A percentile compares a stretch with the other conserved stretches of the same genome.
Conservation (phyloP, 2,329 filamentous ascomycete genomes). For the Penicillium sp. region DNA sequence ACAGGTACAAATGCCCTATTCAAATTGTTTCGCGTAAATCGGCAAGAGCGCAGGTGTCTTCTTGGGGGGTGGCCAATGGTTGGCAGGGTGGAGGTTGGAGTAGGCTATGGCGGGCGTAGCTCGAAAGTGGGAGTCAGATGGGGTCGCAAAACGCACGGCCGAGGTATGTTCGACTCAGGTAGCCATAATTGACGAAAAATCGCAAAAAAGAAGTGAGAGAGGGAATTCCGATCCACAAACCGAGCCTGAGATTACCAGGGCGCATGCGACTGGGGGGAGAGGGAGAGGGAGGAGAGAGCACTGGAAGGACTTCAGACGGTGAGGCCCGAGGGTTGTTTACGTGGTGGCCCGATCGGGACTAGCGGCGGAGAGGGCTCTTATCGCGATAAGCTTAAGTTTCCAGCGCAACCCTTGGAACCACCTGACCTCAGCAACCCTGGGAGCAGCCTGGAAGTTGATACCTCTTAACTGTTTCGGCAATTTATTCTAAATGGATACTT, state of each 20-base stretch:
- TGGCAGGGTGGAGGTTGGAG: conserved; percentile 3
- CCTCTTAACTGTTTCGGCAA: too few relatives aligned
- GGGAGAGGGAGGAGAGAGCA: conserved; percentile 16
- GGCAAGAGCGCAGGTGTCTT: neutral
- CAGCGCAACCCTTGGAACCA: conserved; percentile 16
- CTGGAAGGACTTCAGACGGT: conserved; percentile 33
- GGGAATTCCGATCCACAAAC: neutral
- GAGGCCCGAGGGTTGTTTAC: conserved; percentile 48
- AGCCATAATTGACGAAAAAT: conserved; percentile 15
- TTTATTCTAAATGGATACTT: too few relatives aligned
- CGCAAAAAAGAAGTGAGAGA: conserved; percentile 5
- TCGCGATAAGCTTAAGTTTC: conserved; percentile 47
- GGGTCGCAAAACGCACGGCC: conserved; percentile 19
- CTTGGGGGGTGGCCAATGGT: neutral
- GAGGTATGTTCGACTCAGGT: conserved; percentile 14
- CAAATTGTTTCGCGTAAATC: neutral
- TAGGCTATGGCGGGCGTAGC: conserved; percentile 6
- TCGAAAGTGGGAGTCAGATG: conserved; percentile 11
- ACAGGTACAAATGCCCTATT: neutral
- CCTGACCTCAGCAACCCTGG: too few relatives aligned
- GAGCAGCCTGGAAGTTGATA: too few relatives aligned
- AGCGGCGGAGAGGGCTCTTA: conserved; percentile 36
- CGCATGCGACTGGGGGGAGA: conserved; percentile 11
- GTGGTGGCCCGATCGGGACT: conserved; percentile 39
- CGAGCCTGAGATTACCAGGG: neutral